Evolutionary conservation across 352 stramenopile species (phyloP).

Genomic region (Globisporangium nagaii): DNA sequence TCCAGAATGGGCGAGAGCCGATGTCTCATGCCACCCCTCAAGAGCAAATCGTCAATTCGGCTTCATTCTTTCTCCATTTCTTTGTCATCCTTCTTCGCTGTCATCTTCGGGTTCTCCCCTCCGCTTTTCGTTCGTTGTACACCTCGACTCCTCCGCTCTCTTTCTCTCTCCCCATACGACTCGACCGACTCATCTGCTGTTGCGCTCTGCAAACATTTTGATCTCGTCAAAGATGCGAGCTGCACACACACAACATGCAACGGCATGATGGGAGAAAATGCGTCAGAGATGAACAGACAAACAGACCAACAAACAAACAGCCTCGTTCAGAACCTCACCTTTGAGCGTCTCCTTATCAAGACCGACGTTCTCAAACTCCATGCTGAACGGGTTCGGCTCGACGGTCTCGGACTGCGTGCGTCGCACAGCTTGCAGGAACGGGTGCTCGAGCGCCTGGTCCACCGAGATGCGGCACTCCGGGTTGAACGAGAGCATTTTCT

Average conservation of each 20-base stretch:
- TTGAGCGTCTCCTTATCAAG: constrained; percentile 85
- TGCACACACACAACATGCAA: constrained; percentile 17
- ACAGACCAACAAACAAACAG: neutral
- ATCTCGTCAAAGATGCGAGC: constrained; percentile 87
- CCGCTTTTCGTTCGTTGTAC: constrained; percentile 5
- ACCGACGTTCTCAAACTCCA: constrained; percentile 87
- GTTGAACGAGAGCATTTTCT: constrained; percentile 82
- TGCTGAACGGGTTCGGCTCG: constrained; percentile 75
- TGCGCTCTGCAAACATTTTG: constrained; percentile 70
- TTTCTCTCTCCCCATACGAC: neutral
- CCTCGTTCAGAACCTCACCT: constrained; percentile 28
- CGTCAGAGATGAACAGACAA: neutral
- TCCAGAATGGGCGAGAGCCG: too few species aligned
- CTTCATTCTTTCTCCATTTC: too few species aligned
- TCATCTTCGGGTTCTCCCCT: neutral
- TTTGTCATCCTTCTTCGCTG: neutral
- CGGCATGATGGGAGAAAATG: neutral
- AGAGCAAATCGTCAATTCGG: too few species aligned
- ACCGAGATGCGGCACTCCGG: constrained; percentile 81
- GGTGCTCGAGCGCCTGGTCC: constrained; percentile 76
- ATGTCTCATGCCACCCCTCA: too few species aligned
- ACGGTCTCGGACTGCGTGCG: constrained; percentile 65
- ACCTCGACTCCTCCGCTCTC: neutral
- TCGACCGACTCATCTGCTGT: constrained; percentile 43
- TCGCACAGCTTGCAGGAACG: constrained; percentile 78